These are phyloP conservation scores for Cyanidiococcus yangmingshanensis DNA, from an alignment of 23 red algal genomes.

Conservation along the genomic window DNA sequence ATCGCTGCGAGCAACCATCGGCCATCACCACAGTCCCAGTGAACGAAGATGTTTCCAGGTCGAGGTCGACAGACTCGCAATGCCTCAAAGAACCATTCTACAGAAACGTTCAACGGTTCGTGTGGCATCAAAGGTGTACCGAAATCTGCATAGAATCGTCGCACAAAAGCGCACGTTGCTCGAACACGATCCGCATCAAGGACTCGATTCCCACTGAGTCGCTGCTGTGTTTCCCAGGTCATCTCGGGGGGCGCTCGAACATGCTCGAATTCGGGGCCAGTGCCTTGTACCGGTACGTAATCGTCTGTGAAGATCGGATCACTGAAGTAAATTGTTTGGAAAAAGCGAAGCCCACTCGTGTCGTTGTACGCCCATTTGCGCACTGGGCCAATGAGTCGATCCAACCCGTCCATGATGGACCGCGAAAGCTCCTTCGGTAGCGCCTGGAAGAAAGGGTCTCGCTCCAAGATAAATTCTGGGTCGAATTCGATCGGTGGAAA, in stretches of 20 bases:
- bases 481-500: conserved; percentile 1
- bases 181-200: not conserved
- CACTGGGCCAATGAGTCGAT: not conserved
- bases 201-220: not conserved
- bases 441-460: conserved; percentile 1
- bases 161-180: not conserved
- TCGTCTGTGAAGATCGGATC: conserved; percentile 15
- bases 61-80: not conserved
- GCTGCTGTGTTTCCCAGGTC: conserved; percentile 5
- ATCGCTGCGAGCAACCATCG: conserved; percentile 10
- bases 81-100: conserved; percentile 7
- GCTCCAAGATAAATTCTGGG: not conserved
- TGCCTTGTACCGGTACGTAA: not conserved
- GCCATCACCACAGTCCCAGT: conserved; percentile 3
- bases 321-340: not conserved
- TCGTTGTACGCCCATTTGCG: conserved; percentile 14
- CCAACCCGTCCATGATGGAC: not conserved
- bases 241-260: not conserved
- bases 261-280: not conserved
- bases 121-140: not conserved
- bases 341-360: conserved; percentile 1
- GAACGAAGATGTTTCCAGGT: not conserved
- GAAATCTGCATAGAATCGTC: conserved; percentile 12
- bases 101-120: not conserved
- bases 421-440: not conserved